These are phyloP conservation scores for Mycena rebaudengoi DNA, from an alignment of 768 basidiomycete genomes.

Conservation along the genomic window DNA sequence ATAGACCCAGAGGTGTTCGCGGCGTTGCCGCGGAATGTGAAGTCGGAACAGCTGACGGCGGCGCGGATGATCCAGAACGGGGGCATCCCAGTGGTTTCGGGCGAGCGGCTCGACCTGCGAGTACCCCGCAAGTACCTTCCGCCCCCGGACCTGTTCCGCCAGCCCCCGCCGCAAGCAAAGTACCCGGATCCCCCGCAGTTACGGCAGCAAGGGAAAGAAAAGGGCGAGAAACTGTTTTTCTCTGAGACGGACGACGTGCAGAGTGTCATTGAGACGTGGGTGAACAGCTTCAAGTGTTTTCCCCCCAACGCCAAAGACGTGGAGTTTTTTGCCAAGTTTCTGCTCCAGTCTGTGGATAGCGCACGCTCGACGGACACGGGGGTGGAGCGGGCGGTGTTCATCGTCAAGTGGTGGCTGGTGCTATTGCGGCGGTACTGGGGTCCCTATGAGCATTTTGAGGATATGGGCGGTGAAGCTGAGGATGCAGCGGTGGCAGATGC, in stretches of 20 bases:
- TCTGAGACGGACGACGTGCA: slow-evolving; percentile 79
- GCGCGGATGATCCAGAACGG: slow-evolving; percentile 59
- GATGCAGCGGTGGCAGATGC: slow-evolving; percentile 61
- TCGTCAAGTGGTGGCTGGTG: slow-evolving; percentile 86
- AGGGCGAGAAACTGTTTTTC: slow-evolving; percentile 64
- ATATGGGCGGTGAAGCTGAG: slow-evolving; percentile 40
- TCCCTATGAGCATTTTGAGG: slow-evolving; percentile 57
- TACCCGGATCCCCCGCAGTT: slow-evolving; percentile 59
- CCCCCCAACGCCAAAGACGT: slow-evolving; percentile 81
- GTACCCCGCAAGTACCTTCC: slow-evolving; percentile 52
- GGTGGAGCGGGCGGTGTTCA: slow-evolving; percentile 71
- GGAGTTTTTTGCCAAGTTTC: slow-evolving; percentile 75
- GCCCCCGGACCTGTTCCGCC: slow-evolving; percentile 51
- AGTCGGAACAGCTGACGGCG: slow-evolving; percentile 77
- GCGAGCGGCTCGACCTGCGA: slow-evolving; percentile 65
- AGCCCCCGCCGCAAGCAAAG: slow-evolving; percentile 65
- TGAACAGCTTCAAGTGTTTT: slow-evolving; percentile 64
- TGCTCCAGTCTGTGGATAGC: slow-evolving; percentile 74
- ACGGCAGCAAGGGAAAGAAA: slow-evolving; percentile 62
- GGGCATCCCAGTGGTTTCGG: slow-evolving; percentile 50
- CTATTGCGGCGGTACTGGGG: slow-evolving; percentile 73
- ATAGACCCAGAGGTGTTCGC: slow-evolving; percentile 81
- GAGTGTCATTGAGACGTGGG: slow-evolving; percentile 77
- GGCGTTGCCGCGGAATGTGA: slow-evolving; percentile 68
- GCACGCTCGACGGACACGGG: slow-evolving; percentile 62